These are phyloP conservation scores for Bipolaris gigantea DNA, from an alignment of 2,329 filamentous ascomycete species.

Conservation along the genomic window DNA sequence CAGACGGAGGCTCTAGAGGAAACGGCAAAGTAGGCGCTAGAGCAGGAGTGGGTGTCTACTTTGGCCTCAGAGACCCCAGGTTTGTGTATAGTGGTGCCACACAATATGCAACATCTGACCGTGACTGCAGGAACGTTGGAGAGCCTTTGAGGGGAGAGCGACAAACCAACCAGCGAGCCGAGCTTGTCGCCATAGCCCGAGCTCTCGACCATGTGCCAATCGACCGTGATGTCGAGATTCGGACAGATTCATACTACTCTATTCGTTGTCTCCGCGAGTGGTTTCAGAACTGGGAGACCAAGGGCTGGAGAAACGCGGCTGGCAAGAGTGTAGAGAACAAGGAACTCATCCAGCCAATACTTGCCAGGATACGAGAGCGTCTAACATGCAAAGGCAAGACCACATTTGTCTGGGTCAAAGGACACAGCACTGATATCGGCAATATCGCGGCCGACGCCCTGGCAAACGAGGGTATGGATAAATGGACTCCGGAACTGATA, in stretches of 20 bases:
- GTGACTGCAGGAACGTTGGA: conserved; percentile 64
- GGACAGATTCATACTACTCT: conserved; percentile 86
- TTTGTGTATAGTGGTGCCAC: conserved; percentile 35
- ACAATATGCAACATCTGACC: conserved; percentile 1
- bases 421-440: conserved; percentile 71
- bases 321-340: conserved; percentile 79
- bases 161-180: conserved; percentile 96
- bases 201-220: conserved; percentile 75
- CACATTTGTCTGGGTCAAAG: conserved; percentile 86
- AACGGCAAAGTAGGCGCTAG: conserved; percentile 60
- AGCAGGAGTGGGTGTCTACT: conserved; percentile 66
- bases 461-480: conserved; percentile 14
- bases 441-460: conserved; percentile 75
- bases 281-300: conserved; percentile 74
- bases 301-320: conserved; percentile 74
- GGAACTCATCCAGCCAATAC: conserved; percentile 76
- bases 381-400: conserved; percentile 58
- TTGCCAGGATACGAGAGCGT: conserved; percentile 71
- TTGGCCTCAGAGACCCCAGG: conserved; percentile 61
- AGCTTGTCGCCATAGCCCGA: conserved; percentile 83
- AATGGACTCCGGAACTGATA: conserved; percentile 1
- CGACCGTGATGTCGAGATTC: conserved; percentile 71
- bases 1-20: conserved; percentile 63
- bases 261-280: conserved; percentile 88
- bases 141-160: conserved; percentile 71